Conservation (phyloP, 371 early-diverging fungal species). For the Catenaria anguillulae region DNA sequence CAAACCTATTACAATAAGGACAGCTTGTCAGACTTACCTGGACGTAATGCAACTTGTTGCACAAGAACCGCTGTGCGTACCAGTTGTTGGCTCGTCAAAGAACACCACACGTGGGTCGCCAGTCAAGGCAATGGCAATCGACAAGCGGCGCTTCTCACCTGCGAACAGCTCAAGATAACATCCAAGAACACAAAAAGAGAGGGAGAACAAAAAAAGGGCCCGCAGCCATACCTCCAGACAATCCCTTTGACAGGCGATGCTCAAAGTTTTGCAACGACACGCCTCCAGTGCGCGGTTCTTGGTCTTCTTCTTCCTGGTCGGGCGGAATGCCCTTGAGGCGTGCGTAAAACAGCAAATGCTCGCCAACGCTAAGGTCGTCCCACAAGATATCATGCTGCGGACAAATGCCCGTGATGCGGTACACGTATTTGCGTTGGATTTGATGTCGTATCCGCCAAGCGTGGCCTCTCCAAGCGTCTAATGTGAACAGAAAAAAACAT, state of each 20-base stretch:
- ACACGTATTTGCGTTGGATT: conserved; percentile 40
- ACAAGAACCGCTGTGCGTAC: conserved; percentile 8
- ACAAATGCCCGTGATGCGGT: conserved; percentile 49
- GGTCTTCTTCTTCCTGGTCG: conserved; percentile 28
- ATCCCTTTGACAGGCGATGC: conserved; percentile 34
- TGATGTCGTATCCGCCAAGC: conserved; percentile 43
- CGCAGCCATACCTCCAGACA: conserved; percentile 41
- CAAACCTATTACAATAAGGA: not conserved
- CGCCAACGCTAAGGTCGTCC: conserved; percentile 54
- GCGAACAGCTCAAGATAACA: no score
- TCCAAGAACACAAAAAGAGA: no score
- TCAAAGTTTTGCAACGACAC: conserved; percentile 35
- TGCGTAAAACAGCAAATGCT: conserved; percentile 33
- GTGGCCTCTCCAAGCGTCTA: conserved; percentile 35
- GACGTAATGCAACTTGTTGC: no score
- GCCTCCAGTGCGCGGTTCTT: conserved; percentile 24
- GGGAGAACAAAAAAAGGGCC: no score
- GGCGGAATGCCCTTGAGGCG: conserved; percentile 40
- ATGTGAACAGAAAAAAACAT: no score
- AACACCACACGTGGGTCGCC: conserved; percentile 37
- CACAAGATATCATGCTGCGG: conserved; percentile 62
- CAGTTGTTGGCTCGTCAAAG: conserved; percentile 25
- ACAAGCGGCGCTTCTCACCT: conserved; percentile 52
- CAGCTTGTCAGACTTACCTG: no score
- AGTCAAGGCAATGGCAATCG: conserved; percentile 50